A percentile compares a stretch with the other conserved stretches of the same genome.
Conservation (phyloP, 169 alveolate species). For the Plasmodium coatneyi region DNA sequence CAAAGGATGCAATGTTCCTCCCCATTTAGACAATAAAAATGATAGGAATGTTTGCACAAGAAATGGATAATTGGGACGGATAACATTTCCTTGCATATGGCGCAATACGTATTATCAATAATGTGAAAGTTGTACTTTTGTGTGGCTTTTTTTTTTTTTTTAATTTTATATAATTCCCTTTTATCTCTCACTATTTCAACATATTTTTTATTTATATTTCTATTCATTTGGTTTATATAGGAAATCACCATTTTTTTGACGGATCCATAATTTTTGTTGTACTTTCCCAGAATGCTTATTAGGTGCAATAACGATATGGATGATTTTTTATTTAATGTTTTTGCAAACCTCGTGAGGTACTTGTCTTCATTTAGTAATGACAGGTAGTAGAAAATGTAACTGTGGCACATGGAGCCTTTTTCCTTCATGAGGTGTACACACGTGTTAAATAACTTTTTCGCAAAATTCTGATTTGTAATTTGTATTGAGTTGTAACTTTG, state of each 20-base stretch:
- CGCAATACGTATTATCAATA: slow-evolving; percentile 56
- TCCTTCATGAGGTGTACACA: slow-evolving; percentile 41
- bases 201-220: slow-evolving; percentile 55
- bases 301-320: slow-evolving; percentile 21
- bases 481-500: not conserved
- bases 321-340: slow-evolving; percentile 34
- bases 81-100: slow-evolving; percentile 39
- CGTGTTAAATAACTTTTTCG: slow-evolving; percentile 21
- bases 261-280: slow-evolving; percentile 46
- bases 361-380: slow-evolving; percentile 67
- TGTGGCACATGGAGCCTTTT: slow-evolving; percentile 17
- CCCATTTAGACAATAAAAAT: slow-evolving; percentile 59
- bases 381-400: slow-evolving; percentile 56
- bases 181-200: slow-evolving; percentile 35
- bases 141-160: slow-evolving; percentile 19
- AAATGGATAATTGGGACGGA: slow-evolving; percentile 57
- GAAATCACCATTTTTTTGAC: slow-evolving; percentile 32
- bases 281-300: slow-evolving; percentile 38
- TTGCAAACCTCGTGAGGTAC: slow-evolving; percentile 31
- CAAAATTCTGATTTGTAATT: not conserved
- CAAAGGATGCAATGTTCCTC: slow-evolving; percentile 39
- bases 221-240: slow-evolving; percentile 31
- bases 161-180: slow-evolving; percentile 47
- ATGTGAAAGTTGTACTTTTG: slow-evolving; percentile 35
- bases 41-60: slow-evolving; percentile 65